These are phyloP conservation scores for Aspergillus tanneri DNA, from an alignment of 2,329 filamentous ascomycete species.

Conservation along the genomic window DNA sequence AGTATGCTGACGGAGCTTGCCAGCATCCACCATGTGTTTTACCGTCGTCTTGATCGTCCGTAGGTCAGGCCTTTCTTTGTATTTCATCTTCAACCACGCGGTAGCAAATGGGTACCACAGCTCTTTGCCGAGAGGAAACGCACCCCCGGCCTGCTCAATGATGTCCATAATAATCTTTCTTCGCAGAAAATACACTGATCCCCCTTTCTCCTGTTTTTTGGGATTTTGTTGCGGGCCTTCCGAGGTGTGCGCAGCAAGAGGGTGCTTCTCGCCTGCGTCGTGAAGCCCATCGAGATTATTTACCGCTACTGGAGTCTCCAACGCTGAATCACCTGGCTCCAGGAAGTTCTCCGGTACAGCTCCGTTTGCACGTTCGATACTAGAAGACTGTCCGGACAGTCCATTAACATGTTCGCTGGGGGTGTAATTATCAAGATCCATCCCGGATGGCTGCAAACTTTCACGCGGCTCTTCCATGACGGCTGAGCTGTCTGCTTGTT, in stretches of 20 bases:
- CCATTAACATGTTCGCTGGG: no score
- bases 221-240: constrained; percentile 4
- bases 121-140: constrained; percentile 56
- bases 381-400: no score
- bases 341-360: no score
- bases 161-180: constrained; percentile 56
- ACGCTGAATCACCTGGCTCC: no score
- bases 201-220: constrained; percentile 33
- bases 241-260: constrained; percentile 2
- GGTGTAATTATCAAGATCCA: no score
- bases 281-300: neutral
- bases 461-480: neutral
- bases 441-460: no score
- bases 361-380: neutral
- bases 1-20: constrained; percentile 53
- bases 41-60: constrained; percentile 53
- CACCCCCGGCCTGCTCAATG: constrained; percentile 54
- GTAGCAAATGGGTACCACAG: constrained; percentile 56
- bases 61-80: constrained; percentile 50
- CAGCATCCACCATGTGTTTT: constrained; percentile 50
- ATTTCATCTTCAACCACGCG: constrained; percentile 51
- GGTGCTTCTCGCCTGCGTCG: neutral
- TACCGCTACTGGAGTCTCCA: neutral
- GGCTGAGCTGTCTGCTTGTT: neutral
- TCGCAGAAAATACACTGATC: constrained; percentile 47